Evolutionary conservation across 495 filamentous ascomycete genomes (phyloP), one percentile per base, ranked within the genome.

Genomic region (Glutinoglossum americanum): DNA sequence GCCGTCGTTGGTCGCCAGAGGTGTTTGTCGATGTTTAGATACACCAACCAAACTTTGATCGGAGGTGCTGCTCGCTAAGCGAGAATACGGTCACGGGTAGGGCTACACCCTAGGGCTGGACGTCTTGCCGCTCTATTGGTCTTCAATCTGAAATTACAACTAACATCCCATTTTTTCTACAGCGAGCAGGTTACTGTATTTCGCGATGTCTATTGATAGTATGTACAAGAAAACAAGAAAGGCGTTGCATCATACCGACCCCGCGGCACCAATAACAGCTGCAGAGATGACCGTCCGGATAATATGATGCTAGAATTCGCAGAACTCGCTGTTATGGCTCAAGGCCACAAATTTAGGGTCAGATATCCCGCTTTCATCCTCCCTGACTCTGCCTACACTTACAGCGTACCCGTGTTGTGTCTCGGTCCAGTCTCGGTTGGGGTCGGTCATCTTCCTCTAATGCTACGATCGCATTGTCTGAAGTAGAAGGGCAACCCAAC

Each of bases 221-320:
- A 53, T 53, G 25, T 53, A 53, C 49, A 32, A 6, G 23, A 21
- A 53, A 53, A 3, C 15, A 28, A 15, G 26, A 3, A 28, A 7
- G 28, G 17, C 17, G 30, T 28, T 23, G 1, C 49, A 53, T 72
- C 76, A 89, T 61, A 88, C 74, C 62, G 81, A 86, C 9, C 89
- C 92, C 72, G 92, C 89, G 39, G 92, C 92, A 62, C 89, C 90
- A 65, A 98, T 89, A 47, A 98, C 82, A 48, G 89, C 80, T 83
- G 59, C 8, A 39, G n/a, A 39, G n/a, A 56, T 5, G 11, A 9
- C 25, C 30, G 9, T 45, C 8, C 55, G 3, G 4, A n/a, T 2
- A 26, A 3, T 6, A 58, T 10, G 56, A 58, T 23, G 7, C 41
- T 47, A 17, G 44, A 47, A 25, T 15, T 13, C 26, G 11, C 25